A percentile compares a stretch with the other conserved stretches of the same genome.
phyloP scores from a whole-genome alignment of 306 rosid species.

The cucumber (Cucumis sativus) region Cucumber_9930_V3 NC_026656.2:15264001-15264500 shows the following conservation, averaged over 20 bases:
- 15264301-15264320: too few species aligned
- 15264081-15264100: conserved; percentile 5
- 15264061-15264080: not conserved
- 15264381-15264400: too few species aligned
- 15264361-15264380: too few species aligned
- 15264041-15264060: not conserved
- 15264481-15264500: not conserved
- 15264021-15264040: not conserved
- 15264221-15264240: not conserved
- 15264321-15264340: too few species aligned
- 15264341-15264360: too few species aligned
- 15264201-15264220: not conserved
- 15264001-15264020: not conserved
- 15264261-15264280: too few species aligned
- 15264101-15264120: conserved; percentile 9
- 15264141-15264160: too few species aligned
- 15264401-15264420: conserved; percentile 12
- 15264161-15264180: too few species aligned
- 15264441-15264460: too few species aligned
- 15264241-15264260: not conserved
- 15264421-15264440: too few species aligned
- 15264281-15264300: too few species aligned
- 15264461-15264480: too few species aligned
- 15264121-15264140: conserved; percentile 14
- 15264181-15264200: not conserved